Evolutionary conservation across 1,139 yeast genomes (phyloP), one percentile per base, ranked within the genome.

Genomic region (Petasospora fabianii): DNA sequence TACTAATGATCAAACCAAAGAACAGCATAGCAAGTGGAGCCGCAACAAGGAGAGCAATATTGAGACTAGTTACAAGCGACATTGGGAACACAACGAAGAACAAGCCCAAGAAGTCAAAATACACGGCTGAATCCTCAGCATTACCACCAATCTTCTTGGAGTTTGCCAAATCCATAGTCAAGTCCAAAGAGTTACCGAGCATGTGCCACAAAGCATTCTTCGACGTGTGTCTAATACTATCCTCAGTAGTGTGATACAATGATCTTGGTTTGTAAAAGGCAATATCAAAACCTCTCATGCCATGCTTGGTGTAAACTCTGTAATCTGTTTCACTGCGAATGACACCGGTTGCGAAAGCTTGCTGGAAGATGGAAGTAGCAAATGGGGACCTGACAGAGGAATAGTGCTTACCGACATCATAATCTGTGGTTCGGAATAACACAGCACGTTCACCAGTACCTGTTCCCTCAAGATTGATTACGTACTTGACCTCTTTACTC

Each of bases 381-480:
- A 79, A 85, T 0, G 96, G 96, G 4, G 64, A 59, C 19, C 64
- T 65, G 1, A 72, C 77, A n/a, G 46, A 43, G 22, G 61, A 52
- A 47, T 71, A 78, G 51, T 73, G 77, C 46, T 80, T 69, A 2
- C 84, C 84, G 9, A 85, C 75, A 0, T 84, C 84, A 48, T 73
- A 74, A 56, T 90, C 96, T 0, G 96, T 80, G 14, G 92, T 81
- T 59, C 97, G 72, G 60, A 90, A 87, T 33, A 90, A 65, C 27
- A 85, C 71, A 1, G 96, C 90, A 46, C 84, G 77, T 6, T 96
- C 96, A 20, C 96, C 96, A 4, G 95, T 85, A 3, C 97, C 97
- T 1, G 96, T 86, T n/a, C 97, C 97, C 66, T 90, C 97, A 48
- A 90, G 66, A 56, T 90, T 90, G 51, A 90, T 69, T 49, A 90